Evolutionary conservation across 1,284 basidiomycete genomes (phyloP), one percentile per base, ranked within the genome.

Genomic region (Pseudozyma tsukubaensis): DNA sequence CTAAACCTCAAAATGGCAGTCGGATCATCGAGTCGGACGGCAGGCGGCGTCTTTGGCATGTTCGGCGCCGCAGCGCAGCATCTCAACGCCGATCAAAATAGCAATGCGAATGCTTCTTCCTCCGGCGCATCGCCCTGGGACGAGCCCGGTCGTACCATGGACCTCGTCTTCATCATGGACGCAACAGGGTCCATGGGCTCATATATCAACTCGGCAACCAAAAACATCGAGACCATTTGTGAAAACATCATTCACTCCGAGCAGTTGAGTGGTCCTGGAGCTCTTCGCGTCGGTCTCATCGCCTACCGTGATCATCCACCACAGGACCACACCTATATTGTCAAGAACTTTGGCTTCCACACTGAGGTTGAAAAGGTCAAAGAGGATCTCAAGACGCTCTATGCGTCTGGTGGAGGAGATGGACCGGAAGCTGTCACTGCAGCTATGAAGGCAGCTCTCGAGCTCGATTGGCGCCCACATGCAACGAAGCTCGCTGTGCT

Each of bases 381-480:
- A 80, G 90, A 89, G 80, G 89, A 95, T 83, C 88, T 99, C 62
- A 91, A 92, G 48, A 87, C 88, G 21, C 86, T 95, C 66, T 94
- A 96, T 86, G 97, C 97, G 14, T 92, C 92, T 6, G 96, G 96
- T 18, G 85, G 97, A 32, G 96, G 96, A 12, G 96, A 99, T 87
- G 96, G 97, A 0, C 97, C 97, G 0, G 97, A 99, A 84, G 97
- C 95, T 4, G 93, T 97, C 62, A 99, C 97, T 0, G 94, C 96
- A 4, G 96, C 92, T 12, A 87, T 99, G 85, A 90, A 91, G 9
- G 94, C 95, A 76, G 91, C 79, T 5, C 52, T 76, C 14, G 77
- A 82, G 29, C 68, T 84, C 35, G 91, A 94, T 42, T 99, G 97
- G 97, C 88, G 97, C 76, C 88, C 89, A 51, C 86, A 90, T 56